Conservation (phyloP, 345 rosid genomes). For the Hevea brasiliensis region DNA sequence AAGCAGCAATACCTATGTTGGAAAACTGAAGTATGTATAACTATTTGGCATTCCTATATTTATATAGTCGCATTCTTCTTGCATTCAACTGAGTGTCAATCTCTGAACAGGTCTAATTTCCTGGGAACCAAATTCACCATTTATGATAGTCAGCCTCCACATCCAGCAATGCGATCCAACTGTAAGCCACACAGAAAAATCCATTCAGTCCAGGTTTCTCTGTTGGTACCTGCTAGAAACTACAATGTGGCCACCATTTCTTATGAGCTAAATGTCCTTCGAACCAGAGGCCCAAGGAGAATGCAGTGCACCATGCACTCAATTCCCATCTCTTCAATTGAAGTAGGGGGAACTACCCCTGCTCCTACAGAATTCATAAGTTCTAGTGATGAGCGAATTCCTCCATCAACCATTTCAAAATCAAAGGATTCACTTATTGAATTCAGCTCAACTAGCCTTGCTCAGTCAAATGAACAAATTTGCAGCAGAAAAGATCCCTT, state of each 20-base stretch:
- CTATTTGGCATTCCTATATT: conserved; percentile 3
- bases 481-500: conserved; percentile 37
- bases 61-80: conserved; percentile 1
- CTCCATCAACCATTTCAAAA: conserved; percentile 25
- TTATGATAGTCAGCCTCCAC: conserved; percentile 60
- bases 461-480: conserved; percentile 22
- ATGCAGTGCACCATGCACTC: conserved; percentile 74
- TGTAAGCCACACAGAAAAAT: conserved; percentile 31
- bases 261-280: conserved; percentile 79
- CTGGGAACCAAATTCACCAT: conserved; percentile 86
- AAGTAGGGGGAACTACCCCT: conserved; percentile 63
- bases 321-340: conserved; percentile 60
- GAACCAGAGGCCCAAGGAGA: conserved; percentile 90
- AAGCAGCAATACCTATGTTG: conserved; percentile 57
- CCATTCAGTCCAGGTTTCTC: conserved; percentile 46
- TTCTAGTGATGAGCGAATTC: conserved; percentile 20
- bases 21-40: conserved; percentile 64
- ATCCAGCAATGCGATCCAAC: conserved; percentile 33
- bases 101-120: conserved; percentile 76
- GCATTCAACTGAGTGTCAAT: conserved; percentile 16
- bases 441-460: conserved; percentile 39
- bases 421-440: conserved; percentile 42
- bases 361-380: conserved; percentile 48
- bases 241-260: conserved; percentile 52
- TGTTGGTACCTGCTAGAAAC: conserved; percentile 39